Evolutionary conservation across 257 asterid genomes (phyloP).

Genomic region (Petrea volubilis): DNA sequence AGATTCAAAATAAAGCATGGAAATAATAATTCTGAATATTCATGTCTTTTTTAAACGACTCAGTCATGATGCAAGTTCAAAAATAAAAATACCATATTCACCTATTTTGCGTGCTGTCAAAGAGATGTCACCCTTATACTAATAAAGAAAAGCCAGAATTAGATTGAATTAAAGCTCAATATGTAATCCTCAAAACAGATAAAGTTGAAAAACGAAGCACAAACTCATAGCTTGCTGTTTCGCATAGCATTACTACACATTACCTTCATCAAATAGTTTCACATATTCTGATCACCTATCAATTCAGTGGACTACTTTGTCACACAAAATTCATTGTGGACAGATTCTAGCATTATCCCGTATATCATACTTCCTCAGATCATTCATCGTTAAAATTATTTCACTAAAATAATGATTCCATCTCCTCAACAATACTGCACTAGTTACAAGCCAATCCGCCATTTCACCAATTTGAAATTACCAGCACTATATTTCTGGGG

Average conservation of each 20-base stretch:
- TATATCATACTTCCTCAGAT: not conserved
- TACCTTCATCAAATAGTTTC: not conserved
- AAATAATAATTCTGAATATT: not conserved
- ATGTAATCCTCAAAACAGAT: not conserved
- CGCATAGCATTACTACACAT: not conserved
- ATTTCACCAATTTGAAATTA: not conserved
- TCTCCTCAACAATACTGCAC: not conserved
- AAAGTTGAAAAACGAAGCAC: not conserved
- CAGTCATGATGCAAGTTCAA: not conserved
- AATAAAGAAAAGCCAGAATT: not conserved
- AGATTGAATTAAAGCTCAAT: not conserved
- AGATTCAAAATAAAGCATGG: not conserved
- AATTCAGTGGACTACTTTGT: not conserved
- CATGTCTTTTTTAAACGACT: not conserved
- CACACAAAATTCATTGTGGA: not conserved
- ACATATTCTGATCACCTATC: not conserved
- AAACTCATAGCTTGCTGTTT: not conserved
- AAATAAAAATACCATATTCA: not conserved
- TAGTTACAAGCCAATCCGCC: slow-evolving; percentile 7
- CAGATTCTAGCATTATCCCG: not conserved
- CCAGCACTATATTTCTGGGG: not conserved
- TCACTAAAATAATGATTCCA: not conserved
- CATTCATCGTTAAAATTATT: not conserved
- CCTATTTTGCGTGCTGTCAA: not conserved
- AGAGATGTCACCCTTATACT: not conserved